Conservation (phyloP, 169 alveolate genomes). For the Plasmodium vivax region DNA sequence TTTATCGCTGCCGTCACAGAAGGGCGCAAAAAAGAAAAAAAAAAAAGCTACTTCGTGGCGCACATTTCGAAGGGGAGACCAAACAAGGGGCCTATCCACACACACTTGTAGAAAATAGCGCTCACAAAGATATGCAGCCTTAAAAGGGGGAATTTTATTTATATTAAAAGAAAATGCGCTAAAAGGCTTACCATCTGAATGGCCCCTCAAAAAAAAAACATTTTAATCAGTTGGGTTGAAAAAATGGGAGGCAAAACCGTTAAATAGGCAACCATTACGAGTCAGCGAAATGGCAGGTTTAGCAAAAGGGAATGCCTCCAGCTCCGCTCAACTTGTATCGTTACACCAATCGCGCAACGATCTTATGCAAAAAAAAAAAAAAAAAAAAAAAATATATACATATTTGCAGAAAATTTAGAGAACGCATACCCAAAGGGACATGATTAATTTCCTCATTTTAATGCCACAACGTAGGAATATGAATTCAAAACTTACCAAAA, state of each 20-base stretch:
- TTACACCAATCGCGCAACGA: not conserved
- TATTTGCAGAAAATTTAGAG: not conserved
- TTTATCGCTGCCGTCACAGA: not conserved
- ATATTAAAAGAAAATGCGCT: not conserved
- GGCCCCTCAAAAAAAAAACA: not conserved
- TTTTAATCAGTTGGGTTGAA: not conserved
- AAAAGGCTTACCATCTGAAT: not conserved
- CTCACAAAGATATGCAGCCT: not conserved
- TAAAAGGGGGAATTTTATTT: not conserved
- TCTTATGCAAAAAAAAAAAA: not conserved
- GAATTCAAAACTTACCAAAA: not conserved
- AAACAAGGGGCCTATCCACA: not conserved
- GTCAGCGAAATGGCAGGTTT: not conserved
- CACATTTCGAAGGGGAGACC: not conserved
- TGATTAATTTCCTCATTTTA: not conserved
- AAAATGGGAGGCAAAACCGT: not conserved
- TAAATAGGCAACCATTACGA: not conserved
- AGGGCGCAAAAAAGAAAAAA: not conserved
- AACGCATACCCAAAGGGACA: not conserved
- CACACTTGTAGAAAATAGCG: not conserved
- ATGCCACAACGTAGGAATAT: not conserved
- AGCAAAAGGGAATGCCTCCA: not conserved
- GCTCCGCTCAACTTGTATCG: not conserved
- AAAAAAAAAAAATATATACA: not conserved
- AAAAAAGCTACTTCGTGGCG: not conserved